Conservation (phyloP, 2,329 filamentous ascomycete genomes). For the Fusarium illudens region DNA sequence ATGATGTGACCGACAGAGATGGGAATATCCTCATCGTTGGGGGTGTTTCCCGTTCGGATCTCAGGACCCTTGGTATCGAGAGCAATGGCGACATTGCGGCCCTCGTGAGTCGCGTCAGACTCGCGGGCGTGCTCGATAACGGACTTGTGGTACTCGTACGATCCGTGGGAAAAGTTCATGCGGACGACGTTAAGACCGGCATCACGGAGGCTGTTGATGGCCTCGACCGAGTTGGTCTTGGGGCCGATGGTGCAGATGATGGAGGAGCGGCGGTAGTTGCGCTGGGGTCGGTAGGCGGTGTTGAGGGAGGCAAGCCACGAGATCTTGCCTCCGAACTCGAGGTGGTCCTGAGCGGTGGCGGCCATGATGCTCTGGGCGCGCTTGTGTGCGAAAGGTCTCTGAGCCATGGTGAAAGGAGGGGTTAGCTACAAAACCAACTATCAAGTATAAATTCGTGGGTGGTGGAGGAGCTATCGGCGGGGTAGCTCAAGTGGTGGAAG, state of each 20-base stretch:
- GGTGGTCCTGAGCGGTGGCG: conserved; percentile 82
- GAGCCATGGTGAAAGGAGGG: conserved; percentile 45
- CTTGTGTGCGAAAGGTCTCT: conserved; percentile 41
- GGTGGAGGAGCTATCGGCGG: conserved; percentile 28
- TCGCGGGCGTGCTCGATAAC: conserved; percentile 95
- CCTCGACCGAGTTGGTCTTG: conserved; percentile 98
- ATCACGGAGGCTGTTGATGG: conserved; percentile 91
- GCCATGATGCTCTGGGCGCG: conserved; percentile 57
- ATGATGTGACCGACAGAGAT: conserved; percentile 84
- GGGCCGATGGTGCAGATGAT: conserved; percentile 99
- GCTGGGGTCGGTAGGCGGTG: conserved; percentile 85
- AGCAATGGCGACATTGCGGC: conserved; percentile 93
- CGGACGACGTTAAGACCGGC: conserved; percentile 97
- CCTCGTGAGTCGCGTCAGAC: conserved; percentile 79
- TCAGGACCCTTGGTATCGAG: conserved; percentile 76
- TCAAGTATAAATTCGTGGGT: conserved; percentile 9
- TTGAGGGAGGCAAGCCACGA: conserved; percentile 77
- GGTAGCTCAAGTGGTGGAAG: conserved; percentile 31
- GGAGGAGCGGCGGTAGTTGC: conserved; percentile 93
- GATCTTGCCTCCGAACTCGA: conserved; percentile 77
- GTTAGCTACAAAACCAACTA: conserved; percentile 28
- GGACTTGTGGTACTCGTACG: conserved; percentile 95
- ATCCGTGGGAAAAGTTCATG: conserved; percentile 93
- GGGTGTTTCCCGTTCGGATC: conserved; percentile 72
- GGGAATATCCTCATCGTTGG: conserved; percentile 88